Evolutionary conservation across 2,329 filamentous ascomycete genomes (phyloP), one percentile per base, ranked within the genome.

Genomic region (Apiospora rasikravindrae): DNA sequence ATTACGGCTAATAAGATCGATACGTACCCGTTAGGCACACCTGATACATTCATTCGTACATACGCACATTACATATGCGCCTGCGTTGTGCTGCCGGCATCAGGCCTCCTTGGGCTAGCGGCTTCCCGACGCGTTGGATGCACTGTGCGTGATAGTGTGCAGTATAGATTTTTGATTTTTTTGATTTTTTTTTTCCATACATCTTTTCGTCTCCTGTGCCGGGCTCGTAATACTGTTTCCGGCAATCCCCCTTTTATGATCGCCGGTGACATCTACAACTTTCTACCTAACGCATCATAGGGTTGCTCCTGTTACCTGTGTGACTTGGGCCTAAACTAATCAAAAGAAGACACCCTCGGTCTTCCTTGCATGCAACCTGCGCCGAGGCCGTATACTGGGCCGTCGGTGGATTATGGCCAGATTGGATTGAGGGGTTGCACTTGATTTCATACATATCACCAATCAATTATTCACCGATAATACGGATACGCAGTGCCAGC

Each of bases 121-220:
- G 40, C 69, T 73, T 71, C 72, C 72, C 72, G 70, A 66, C 69
- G 57, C 70, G 37, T 67, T 71, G 72, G 72, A 70, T 73, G 72
- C 70, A 68, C 72, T 67, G 67, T 71, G 69, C 69, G 69, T 53
- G 44, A 33, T 40, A 40, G 33, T 22, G 19, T 40, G 57, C 44
- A 40, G 44, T 44, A 47, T 47, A 67, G 26, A n/a, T n/a, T n/a
- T n/a, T n/a, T n/a, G n/a, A n/a, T n/a, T n/a, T n/a, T n/a, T n/a
- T n/a, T n/a, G n/a, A n/a, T n/a, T 26, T 44, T 37, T 37, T 37
- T 37, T 37, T 37, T 33, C n/a, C 29, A 33, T 40, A 33, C 16
- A 22, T 19, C 44, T 33, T 57, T 57, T 16, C 51, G 5, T 37
- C 8, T 37, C 33, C 33, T 37, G 33, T 37, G 33, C 33, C 51